Evolutionary conservation across 352 stramenopile genomes (phyloP), one percentile per base, ranked within the genome.

Genomic region (Phytophthora citricola): DNA sequence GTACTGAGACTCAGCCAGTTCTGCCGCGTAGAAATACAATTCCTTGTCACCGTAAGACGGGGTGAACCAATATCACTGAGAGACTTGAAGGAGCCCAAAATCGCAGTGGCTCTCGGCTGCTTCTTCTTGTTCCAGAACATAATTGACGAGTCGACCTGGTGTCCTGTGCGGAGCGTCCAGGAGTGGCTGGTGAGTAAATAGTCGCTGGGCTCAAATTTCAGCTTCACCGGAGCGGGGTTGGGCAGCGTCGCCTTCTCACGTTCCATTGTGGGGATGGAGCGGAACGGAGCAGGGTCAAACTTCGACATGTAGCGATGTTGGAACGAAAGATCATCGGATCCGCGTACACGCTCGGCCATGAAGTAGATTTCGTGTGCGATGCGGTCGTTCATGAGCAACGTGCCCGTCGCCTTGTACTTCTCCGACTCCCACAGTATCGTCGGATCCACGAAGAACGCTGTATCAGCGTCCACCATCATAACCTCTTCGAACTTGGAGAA

Each of bases 21-120:
- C 78, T 26, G 73, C 75, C 7, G 80, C 80, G 26, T 81, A 58
- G 68, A 87, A 87, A 27, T 83, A 85, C 2, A 85, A 51, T 40
- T 89, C 73, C 47, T 87, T 90, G 39, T 85, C 78, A 9, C 76
- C 69, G 52, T 85, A 83, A 0, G 75, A 78, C 2, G 75, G 77
- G 75, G 74, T 0, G 58, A 64, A 8, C 34, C 41, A 9, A 73
- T 34, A 5, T 69, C 46, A 24, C 32, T 63, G 2, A 75, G 54
- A 4, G 73, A 51, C 17, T 83, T 63, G 47, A 85, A 83, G 4
- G 71, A 83, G 0, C 46, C 73, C 15, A 90, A 51, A 20, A 85
- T 78, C 10, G 76, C 71, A 3, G 81, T 90, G 15, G 81, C 78
- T 9, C 71, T 69, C 2, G 58, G 70, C 49, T 90, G 76, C 36